Evolutionary conservation across 192 early-diverging fungal species (phyloP).

Genomic region (Ambispora gerdemannii): DNA sequence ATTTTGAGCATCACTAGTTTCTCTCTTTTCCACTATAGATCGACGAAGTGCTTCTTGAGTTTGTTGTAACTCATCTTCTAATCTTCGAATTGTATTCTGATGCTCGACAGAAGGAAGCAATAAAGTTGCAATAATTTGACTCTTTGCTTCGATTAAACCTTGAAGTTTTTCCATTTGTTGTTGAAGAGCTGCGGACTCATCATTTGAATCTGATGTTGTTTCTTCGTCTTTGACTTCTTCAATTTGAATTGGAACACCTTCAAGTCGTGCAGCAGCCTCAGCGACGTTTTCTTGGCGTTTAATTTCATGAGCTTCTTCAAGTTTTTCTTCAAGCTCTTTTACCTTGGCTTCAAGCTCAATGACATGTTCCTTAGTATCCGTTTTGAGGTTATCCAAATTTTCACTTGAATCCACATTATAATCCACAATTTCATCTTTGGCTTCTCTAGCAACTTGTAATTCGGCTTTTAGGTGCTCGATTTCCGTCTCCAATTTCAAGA

Average conservation of each 20-base stretch:
- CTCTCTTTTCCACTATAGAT: neutral
- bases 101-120: conserved; percentile 23
- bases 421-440: neutral
- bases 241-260: neutral
- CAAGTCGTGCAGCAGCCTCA: neutral
- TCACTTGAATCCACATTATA: neutral
- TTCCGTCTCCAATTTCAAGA: conserved; percentile 5
- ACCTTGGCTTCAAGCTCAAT: conserved; percentile 5
- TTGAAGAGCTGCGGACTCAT: neutral
- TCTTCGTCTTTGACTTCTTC: neutral
- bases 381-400: too few relatives aligned
- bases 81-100: conserved; percentile 17
- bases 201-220: neutral
- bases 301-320: conserved; percentile 3
- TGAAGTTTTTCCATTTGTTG: conserved; percentile 27
- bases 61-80: conserved; percentile 24
- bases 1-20: neutral
- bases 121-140: conserved; percentile 28
- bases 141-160: conserved; percentile 26
- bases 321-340: conserved; percentile 26
- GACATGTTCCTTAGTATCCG: neutral
- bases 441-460: neutral
- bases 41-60: conserved; percentile 6
- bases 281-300: conserved; percentile 17
- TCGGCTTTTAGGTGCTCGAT: conserved; percentile 4